Evolutionary conservation across 192 early-diverging fungal species (phyloP), one percentile per base, ranked within the genome.

Genomic region (Linnemannia exigua): DNA sequence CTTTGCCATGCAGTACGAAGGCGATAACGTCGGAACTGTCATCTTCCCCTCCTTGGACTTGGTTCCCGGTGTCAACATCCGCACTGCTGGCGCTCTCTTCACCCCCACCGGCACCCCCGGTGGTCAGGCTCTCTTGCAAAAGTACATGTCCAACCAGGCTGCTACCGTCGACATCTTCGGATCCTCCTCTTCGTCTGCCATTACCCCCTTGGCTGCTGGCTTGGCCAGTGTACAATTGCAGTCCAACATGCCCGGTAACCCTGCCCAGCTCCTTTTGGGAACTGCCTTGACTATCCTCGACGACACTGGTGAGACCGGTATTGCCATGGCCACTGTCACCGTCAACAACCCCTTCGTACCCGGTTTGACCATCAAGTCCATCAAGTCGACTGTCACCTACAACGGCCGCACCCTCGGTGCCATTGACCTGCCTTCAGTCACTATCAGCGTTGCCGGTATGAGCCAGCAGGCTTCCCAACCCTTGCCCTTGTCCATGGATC

Each of bases 271-370:
- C 31, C 73, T 94, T 16, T 77, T 89, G 67, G 74, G 79, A 35
- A 82, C 89, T 63, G 70, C 82, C 4, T 72, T 94, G 70, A 81
- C 79, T 33, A 85, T 94, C 35, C 75, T 79, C 19, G 79, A 78
- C 44, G 77, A 90, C 75, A 90, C 91, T 46, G 75, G 86, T 33
- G 71, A 79, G n/a, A 90, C 88, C 36, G 86, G 87, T 31, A 70
- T 89, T 66, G 91, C 92, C 33, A 73, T 77, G 77, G 89, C 90
- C 36, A 77, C 82, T 19, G 90, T 93, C 36, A 81, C 88, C 15
- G 81, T 93, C 52, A 86, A 89, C 46, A 90, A 93, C 82, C 92
- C 92, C 22, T 92, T 93, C 80, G 67, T 78, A 25, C 89, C 91
- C 36, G 81, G 84, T 25, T 67, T 93, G 61, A 79, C 76, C 22